Base-by-base conservation (phyloP, 768 basidiomycete genomes). In the Ramaria sp. region DNA sequence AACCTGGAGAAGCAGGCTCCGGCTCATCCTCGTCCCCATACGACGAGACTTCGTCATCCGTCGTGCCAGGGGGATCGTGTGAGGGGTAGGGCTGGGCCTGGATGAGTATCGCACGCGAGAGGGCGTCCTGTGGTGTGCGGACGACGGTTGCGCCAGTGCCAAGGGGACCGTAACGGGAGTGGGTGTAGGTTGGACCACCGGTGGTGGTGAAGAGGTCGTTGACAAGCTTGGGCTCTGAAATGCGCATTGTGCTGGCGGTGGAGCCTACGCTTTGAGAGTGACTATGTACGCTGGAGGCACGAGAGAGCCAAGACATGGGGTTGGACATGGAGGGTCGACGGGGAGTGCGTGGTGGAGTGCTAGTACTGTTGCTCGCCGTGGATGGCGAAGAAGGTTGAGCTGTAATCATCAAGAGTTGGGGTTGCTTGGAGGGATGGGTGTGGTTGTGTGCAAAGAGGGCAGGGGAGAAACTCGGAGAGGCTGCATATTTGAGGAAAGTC, bases 91-190 rank as follows among this genome's bases (percentile, higher is more conserved):
- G 34, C n/a, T 41, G 57, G 45, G 57, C 57, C 20, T 42, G 31
- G 19, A 41, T 57, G 39, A n/a, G 56, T 20, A 43, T 49, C 20
- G 73, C 59, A 48, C 70, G 66, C 30, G 67, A 72, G 31, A 91
- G 72, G 20, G 88, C 88, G 55, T 91, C 89, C 61, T 85, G 82
- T 7, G 89, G 89, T 0, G 89, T 91, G 57, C 83, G 75, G 38
- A 91, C 88, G 31, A 91, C 73, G 1, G 76, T 83, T 13, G 88
- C 88, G 41, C 88, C 87, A 19, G 78, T 66, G n/a, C 86, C 88
- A 19, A 88, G 76, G 3, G 72, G 67, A 2, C 80, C 80, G 43
- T 68, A 73, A 12, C 80, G 76, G 13, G 59, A 65, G 20, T 58
- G 45, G 12, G 47, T 34, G 34, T 42, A 47, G 13, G 55, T 48